Base-by-base conservation (phyloP, 768 basidiomycete genomes). In the Hemileccinum impolitum region DNA sequence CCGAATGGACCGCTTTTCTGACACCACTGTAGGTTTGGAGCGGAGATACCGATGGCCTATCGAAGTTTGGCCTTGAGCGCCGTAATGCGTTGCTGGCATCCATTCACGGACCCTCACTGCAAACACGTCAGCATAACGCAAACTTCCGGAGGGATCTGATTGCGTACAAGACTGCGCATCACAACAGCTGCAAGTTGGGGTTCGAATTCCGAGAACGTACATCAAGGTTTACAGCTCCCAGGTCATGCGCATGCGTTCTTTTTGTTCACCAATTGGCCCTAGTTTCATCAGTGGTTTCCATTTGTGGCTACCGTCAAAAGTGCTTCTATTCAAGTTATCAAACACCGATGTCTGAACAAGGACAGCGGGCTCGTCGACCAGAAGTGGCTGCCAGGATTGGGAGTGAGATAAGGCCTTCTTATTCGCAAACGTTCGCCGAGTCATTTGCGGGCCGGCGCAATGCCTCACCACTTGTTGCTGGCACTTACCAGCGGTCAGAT, bases 41-140 rank as follows among this genome's bases (percentile, higher is more conserved):
- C 55, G 62, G 59, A 54, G 59, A 61, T 64, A 52, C 53, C 28
- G 41, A 48, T 52, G 11, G 25, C n/a, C 17, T 18, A 45, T 46
- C 39, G 26, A 34, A 31, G 37, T 21, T 31, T 41, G 52, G 19
- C 14, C 44, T 52, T 47, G 54, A 30, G 47, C 57, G 57, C 63
- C 62, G 63, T 65, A 63, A 65, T 49, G 57, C 43, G 38, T 48
- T 64, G 60, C 57, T 63, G 63, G 63, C 63, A 65, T 57, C 36
- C 32, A 39, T 51, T 53, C 54, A 50, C 36, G 39, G 54, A 63
- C 63, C 62, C 52, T 65, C 63, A 12, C 26, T 49, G 26, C 43
- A 53, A 65, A 63, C 55, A 65, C 62, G 62, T 65, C 58, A 63
- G 39, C 62, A 55, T 57, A 40, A 61, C 59, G 54, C 52, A 32